Conservation (phyloP, 805 yeast genomes). For the Priceomyces fermenticarens region DNA sequence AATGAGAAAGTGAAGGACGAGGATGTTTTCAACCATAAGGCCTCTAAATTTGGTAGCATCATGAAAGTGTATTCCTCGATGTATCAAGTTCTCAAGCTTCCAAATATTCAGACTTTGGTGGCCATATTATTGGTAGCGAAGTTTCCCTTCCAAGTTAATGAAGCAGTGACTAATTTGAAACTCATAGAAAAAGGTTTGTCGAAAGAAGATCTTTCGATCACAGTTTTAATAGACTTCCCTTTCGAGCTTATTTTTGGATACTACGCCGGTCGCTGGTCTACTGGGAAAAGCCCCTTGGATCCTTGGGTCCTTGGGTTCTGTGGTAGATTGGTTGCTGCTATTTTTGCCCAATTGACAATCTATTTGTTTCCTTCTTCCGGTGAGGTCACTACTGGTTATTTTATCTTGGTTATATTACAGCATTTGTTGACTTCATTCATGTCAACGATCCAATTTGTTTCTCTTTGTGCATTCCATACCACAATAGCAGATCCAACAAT, state of each 20-base stretch:
- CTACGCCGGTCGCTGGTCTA: slow-evolving; percentile 93
- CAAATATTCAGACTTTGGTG: slow-evolving; percentile 72
- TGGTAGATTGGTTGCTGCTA: slow-evolving; percentile 77
- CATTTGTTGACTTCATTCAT: slow-evolving; percentile 86
- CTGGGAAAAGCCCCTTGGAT: slow-evolving; percentile 67
- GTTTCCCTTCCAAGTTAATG: slow-evolving; percentile 93
- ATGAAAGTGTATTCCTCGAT: slow-evolving; percentile 60
- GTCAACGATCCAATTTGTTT: slow-evolving; percentile 93
- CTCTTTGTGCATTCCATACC: slow-evolving; percentile 92
- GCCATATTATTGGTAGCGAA: slow-evolving; percentile 76
- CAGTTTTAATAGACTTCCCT: slow-evolving; percentile 92
- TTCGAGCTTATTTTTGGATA: slow-evolving; percentile 94
- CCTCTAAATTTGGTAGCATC: slow-evolving; percentile 28
- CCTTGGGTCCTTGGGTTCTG: slow-evolving; percentile 91
- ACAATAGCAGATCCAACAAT: slow-evolving; percentile 91
- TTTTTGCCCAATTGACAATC: slow-evolving; percentile 71
- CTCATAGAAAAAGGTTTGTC: slow-evolving; percentile 87
- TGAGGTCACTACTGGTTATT: slow-evolving; percentile 50
- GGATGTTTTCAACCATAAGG: slow-evolving; percentile 20
- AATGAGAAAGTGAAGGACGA: slow-evolving; percentile 26
- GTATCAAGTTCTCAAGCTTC: slow-evolving; percentile 64
- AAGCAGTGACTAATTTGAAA: slow-evolving; percentile 91
- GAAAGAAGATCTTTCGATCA: slow-evolving; percentile 89
- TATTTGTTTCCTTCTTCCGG: slow-evolving; percentile 62
- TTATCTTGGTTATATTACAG: slow-evolving; percentile 71